Conservation (phyloP, 1,284 basidiomycete genomes). For the Schizopora paradoxa region DNA sequence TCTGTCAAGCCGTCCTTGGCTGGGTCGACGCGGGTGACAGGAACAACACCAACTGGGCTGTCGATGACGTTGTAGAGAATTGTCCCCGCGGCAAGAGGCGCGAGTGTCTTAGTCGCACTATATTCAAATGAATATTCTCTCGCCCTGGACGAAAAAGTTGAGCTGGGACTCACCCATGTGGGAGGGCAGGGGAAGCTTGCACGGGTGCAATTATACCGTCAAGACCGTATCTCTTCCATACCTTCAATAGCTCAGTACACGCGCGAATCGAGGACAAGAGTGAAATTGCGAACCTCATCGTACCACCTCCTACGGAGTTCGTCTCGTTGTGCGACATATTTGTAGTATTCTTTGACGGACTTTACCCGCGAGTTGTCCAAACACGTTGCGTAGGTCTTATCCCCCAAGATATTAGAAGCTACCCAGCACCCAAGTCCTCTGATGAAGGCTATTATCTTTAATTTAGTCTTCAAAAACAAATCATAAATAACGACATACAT, state of each 20-base stretch:
- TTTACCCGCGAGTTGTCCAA: conserved; percentile 45
- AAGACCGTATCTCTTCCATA: conserved; percentile 66
- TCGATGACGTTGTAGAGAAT: conserved; percentile 74
- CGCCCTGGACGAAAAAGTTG: conserved; percentile 1
- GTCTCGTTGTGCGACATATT: conserved; percentile 45
- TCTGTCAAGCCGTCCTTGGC: conserved; percentile 52
- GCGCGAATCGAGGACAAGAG: background rate
- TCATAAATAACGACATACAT: conserved; percentile 3
- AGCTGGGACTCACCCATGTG: conserved; percentile 50
- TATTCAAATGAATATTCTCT: conserved; percentile 3
- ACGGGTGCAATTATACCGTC: conserved; percentile 78
- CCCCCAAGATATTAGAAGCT: conserved; percentile 45
- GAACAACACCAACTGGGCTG: conserved; percentile 70
- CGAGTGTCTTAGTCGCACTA: conserved; percentile 49
- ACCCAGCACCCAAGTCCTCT: conserved; percentile 45
- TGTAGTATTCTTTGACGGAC: conserved; percentile 51
- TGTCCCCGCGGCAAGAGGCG: conserved; percentile 47
- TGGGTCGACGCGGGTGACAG: conserved; percentile 75
- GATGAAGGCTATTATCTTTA: conserved; percentile 40
- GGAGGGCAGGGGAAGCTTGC: conserved; percentile 65
- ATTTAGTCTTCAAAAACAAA: background rate
- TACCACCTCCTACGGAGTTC: conserved; percentile 50
- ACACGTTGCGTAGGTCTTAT: conserved; percentile 47
- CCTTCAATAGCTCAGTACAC: conserved; percentile 31
- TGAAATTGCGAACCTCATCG: conserved; percentile 40